Base-by-base conservation (phyloP, 139 green algal genomes). In the Coccomyxa sp. region DNA sequence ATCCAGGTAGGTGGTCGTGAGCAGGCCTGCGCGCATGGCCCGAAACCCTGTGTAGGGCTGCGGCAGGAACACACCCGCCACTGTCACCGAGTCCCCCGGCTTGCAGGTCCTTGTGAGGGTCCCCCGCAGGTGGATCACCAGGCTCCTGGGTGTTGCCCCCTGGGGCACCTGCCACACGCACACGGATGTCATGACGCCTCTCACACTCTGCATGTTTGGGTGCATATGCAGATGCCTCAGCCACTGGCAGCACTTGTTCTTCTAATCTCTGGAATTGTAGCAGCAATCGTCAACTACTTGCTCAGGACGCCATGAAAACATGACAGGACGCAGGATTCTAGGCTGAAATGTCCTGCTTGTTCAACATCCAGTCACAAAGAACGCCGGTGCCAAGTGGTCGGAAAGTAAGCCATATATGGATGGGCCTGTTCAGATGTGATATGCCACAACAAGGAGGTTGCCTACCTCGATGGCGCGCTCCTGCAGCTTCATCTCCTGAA, bases 11-110 rank as follows among this genome's bases (percentile, higher is more conserved):
- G 93, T 98, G 68, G 87, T 88, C 38, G 96, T 95, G 8, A 97
- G 89, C 74, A 99, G 89, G 36, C 89, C 85, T 27, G 92, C 85
- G 8, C 73, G 76, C 83, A 97, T 93, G 64, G 86, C 94, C 75
- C 83, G 88, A 85, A 91, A 95, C 77, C 93, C 95, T 0, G 85
- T 92, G 86, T 90, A 95, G 1, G 95, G 92, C 82, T 97, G 90
- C 0, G 96, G 94, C 75, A 99, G 86, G 86, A 97, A 98, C 73
- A 99, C 86, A 64, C 96, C 96, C 2, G 92, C 85, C 18, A 99
- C 75, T 7, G 85, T 84, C 29, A 99, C 90, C 22, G 83, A 80
- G 77, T 98, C 94, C 7, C 95, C 95, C 0, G 95, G 90, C 78
- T 96, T 95, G 8, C 96, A 83, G 68, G 38, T 81, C 54, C 95